These are phyloP conservation scores for Acer negundo DNA, from an alignment of 345 rosid genomes.

Conservation along the genomic window DNA sequence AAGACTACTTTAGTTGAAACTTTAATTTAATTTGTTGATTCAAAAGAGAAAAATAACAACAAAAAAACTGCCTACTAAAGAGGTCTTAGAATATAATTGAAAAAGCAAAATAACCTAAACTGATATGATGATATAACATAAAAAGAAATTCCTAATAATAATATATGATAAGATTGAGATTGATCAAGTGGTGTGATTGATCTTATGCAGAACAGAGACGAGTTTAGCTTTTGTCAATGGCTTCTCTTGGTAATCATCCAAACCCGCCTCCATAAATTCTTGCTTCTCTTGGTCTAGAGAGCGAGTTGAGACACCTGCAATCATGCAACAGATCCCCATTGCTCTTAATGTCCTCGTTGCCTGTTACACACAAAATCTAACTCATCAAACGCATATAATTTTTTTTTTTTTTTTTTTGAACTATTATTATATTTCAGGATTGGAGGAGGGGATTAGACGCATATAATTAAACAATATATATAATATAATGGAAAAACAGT, in stretches of 20 bases:
- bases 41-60: too few species aligned
- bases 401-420: too few species aligned
- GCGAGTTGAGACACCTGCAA: slow-evolving; percentile 68
- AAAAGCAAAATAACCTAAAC: not conserved
- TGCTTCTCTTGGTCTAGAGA: slow-evolving; percentile 37
- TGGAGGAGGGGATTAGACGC: too few species aligned
- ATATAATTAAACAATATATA: too few species aligned
- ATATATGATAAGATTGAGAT: not conserved
- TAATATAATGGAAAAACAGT: too few species aligned
- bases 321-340: slow-evolving; percentile 70
- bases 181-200: slow-evolving; percentile 11
- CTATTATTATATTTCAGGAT: too few species aligned
- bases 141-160: not conserved
- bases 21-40: too few species aligned
- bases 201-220: slow-evolving; percentile 43
- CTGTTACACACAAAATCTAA: slow-evolving; percentile 24
- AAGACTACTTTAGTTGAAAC: too few species aligned
- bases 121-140: not conserved
- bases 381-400: too few species aligned
- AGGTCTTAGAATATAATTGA: not conserved
- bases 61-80: not conserved
- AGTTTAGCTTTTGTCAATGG: slow-evolving; percentile 74
- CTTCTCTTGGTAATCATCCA: slow-evolving; percentile 78
- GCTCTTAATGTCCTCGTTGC: slow-evolving; percentile 67
- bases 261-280: slow-evolving; percentile 77